Evolutionary conservation across 129 eudicot species (phyloP), one percentile per base, ranked within the genome.

Genomic region (Tagetes erecta): DNA sequence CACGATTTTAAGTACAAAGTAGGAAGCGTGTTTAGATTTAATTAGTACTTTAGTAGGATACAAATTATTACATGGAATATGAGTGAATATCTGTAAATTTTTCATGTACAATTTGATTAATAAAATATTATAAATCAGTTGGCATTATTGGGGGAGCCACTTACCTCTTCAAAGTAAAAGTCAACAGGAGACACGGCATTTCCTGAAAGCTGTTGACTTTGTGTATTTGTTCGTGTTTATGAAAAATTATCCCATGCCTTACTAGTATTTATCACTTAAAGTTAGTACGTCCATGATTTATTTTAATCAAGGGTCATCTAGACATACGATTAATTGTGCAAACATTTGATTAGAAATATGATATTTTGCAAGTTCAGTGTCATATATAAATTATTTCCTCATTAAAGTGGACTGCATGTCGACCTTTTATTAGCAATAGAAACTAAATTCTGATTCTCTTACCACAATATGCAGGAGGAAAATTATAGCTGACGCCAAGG

Each of bases 401-500:
- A 5, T 62, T 0, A 36, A 60, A 36, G 9, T 11, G 58, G 39
- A 20, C 30, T 49, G 30, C 40, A 1, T 64, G 65, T 44, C 41
- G 68, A 42, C 10, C 67, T n/a, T 37, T 5, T 12, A 36, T 49
- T 5, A 34, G 50, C 45, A 9, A 35, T 27, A 2, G 6, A 10
- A 74, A 37, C 47, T 36, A n/a, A 38, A 37, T 68, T 76, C 20
- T 63, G 33, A n/a, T 57, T 42, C 11, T 39, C 27, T 56, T 70
- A 64, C 33, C 50, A 37, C 50, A 73, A 65, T 59, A 30, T 80
- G 85, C 93, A 94, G 99, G 86, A 76, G 75, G 80, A 73, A 69
- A 65, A 41, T 94, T 83, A 94, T 94, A 70, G 79, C 87, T 35
- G 91, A 85, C 49, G 97, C 97, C 27, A 91, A 84, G 80, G 59